Evolutionary conservation across 2,329 filamentous ascomycete species (phyloP).

Genomic region (Sclerotinia sclerotiorum): DNA sequence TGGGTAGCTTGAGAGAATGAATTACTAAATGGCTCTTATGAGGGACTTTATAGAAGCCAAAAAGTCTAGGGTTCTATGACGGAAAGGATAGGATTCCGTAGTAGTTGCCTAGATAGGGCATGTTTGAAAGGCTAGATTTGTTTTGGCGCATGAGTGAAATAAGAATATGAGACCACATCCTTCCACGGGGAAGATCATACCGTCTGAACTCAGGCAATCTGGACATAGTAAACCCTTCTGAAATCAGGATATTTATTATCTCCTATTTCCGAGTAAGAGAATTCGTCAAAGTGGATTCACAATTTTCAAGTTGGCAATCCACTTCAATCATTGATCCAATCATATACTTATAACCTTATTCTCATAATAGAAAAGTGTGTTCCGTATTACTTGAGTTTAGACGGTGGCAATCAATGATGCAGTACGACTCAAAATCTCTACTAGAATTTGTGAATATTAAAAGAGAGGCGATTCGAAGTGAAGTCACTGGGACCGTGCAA

Average conservation of each 20-base stretch:
- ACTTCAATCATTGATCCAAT: no score
- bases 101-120: not conserved
- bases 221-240: no score
- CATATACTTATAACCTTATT: no score
- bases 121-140: not conserved
- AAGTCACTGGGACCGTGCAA: not conserved
- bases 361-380: no score
- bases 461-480: not conserved
- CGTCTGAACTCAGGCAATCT: no score
- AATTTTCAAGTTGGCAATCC: no score
- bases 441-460: not conserved
- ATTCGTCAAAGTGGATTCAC: no score
- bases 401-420: conserved; percentile 1
- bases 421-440: conserved; percentile 2
- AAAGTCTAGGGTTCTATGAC: not conserved
- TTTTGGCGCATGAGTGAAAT: not conserved
- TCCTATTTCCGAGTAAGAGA: no score
- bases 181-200: not conserved
- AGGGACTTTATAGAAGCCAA: not conserved
- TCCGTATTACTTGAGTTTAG: no score
- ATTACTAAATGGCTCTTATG: not conserved
- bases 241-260: no score
- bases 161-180: not conserved
- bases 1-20: not conserved
- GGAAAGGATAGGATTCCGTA: not conserved